Conservation (phyloP, 352 stramenopile species). For the Phytopythium cucurbitacearum region DNA sequence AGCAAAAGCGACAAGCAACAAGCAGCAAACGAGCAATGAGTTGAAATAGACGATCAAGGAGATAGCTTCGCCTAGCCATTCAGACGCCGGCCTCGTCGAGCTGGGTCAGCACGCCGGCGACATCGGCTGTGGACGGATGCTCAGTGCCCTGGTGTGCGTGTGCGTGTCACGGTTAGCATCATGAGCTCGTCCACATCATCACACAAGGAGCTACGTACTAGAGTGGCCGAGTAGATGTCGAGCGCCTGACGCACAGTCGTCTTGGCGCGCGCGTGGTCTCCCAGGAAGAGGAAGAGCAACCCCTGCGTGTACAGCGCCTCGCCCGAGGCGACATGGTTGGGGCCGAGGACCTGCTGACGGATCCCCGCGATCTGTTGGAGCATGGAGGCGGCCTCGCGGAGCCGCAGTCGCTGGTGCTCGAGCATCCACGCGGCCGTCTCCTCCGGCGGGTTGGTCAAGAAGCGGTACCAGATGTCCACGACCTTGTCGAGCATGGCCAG, state of each 20-base stretch:
- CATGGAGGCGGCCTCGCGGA: conserved; percentile 56
- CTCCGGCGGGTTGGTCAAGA: conserved; percentile 63
- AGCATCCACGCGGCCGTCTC: conserved; percentile 63
- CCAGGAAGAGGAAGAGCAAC: conserved; percentile 50
- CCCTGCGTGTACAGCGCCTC: conserved; percentile 60
- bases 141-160: conserved; percentile 27
- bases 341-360: conserved; percentile 31
- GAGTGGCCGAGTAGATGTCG: conserved; percentile 46
- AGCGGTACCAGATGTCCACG: conserved; percentile 77
- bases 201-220: conserved; percentile 16
- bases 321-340: conserved; percentile 49
- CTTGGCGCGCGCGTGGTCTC: conserved; percentile 45
- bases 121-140: conserved; percentile 53
- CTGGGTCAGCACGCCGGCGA: conserved; percentile 48
- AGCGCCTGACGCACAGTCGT: conserved; percentile 43
- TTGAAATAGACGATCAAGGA: not conserved
- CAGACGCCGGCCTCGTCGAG: conserved; percentile 42
- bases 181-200: not conserved
- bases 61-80: not conserved
- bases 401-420: conserved; percentile 46
- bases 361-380: conserved; percentile 46
- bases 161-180: not conserved
- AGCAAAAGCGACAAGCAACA: conserved; percentile 16
- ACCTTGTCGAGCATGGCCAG: conserved; percentile 75
- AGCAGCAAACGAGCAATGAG: conserved; percentile 2